A percentile compares a stretch with the other conserved stretches of the same genome.
phyloP scores from a whole-genome alignment of 768 basidiomycete species.

The Pilatotrama ljubarskyi region DNA sequence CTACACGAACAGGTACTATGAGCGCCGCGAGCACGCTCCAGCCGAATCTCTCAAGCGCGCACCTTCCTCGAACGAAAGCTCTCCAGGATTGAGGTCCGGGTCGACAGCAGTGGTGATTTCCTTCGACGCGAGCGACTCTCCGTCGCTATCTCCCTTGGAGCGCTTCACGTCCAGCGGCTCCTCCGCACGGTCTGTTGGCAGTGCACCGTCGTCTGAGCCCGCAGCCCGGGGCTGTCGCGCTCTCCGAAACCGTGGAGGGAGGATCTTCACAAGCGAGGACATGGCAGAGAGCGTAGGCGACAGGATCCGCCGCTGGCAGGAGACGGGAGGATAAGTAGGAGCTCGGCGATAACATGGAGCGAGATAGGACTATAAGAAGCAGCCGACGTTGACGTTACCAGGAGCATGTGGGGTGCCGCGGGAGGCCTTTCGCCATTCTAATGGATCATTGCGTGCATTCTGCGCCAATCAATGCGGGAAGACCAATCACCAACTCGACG shows the following conservation, averaged over 20 bases:
- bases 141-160: conserved; percentile 10
- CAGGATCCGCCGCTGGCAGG: not conserved
- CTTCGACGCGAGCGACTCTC: conserved; percentile 12
- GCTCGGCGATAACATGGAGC: conserved; percentile 6
- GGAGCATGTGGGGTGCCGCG: conserved; percentile 5
- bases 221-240: not conserved
- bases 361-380: conserved; percentile 12
- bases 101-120: conserved; percentile 13
- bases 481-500: not conserved
- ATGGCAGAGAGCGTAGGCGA: not conserved
- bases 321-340: not conserved
- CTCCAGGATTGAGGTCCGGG: conserved; percentile 40
- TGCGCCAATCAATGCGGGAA: conserved; percentile 4
- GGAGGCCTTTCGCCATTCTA: conserved; percentile 4
- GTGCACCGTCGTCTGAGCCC: not conserved
- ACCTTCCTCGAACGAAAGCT: conserved; percentile 49
- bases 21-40: too few relatives aligned
- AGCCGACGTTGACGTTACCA: not conserved
- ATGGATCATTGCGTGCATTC: conserved; percentile 7
- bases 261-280: conserved; percentile 5
- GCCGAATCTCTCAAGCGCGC: not conserved
- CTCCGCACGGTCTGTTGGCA: not conserved
- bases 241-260: not conserved
- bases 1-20: conserved; percentile 36
- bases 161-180: conserved; percentile 13